Conservation (phyloP, 2,329 filamentous ascomycete genomes). For the Colletotrichum agaves region DNA sequence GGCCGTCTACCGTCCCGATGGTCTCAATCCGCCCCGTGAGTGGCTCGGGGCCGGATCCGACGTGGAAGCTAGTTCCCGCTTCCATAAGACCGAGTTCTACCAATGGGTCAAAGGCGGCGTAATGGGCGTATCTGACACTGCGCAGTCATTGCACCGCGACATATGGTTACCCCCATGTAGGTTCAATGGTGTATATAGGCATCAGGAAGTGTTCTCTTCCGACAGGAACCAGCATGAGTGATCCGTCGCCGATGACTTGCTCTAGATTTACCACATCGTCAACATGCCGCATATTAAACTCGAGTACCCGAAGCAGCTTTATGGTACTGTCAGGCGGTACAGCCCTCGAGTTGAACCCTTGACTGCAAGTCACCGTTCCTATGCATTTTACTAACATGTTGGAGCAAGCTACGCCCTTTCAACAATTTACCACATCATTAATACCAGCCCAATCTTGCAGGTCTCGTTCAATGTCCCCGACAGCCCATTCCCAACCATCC, state of each 20-base stretch:
- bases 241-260: too few relatives aligned
- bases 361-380: neutral
- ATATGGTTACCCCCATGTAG: too few relatives aligned
- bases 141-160: neutral
- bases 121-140: constrained; percentile 1
- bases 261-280: neutral
- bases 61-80: neutral
- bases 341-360: constrained; percentile 66
- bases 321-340: constrained; percentile 75
- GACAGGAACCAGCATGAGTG: too few relatives aligned
- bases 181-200: too few relatives aligned
- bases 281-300: constrained; percentile 57
- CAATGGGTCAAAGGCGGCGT: constrained; percentile 10
- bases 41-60: constrained; percentile 1
- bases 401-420: constrained; percentile 77
- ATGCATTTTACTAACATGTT: neutral
- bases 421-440: constrained; percentile 80
- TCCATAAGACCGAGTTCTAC: neutral
- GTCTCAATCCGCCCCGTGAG: neutral
- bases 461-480: constrained; percentile 77
- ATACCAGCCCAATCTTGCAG: constrained; percentile 78
- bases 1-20: constrained; percentile 8
- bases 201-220: too few relatives aligned
- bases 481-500: constrained; percentile 77
- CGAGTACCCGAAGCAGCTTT: constrained; percentile 71